Evolutionary conservation across 441 rosid species (phyloP), one percentile per base, ranked within the genome.

Genomic region (Dalechampia spathulata): DNA sequence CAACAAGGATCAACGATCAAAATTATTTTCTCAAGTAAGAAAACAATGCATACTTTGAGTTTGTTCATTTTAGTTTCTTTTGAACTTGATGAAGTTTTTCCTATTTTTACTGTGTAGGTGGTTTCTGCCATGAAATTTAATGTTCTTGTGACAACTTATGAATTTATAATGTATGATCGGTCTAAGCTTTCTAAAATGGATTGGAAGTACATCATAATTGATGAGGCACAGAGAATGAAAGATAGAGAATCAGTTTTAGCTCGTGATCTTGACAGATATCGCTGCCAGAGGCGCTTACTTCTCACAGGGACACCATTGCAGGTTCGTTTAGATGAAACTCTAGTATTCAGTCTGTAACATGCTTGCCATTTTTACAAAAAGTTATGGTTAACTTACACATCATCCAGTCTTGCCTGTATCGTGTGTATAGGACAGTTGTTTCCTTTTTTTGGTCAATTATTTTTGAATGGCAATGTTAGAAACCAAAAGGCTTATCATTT

Each of bases 171-270:
- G 99, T 91, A 84, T 69, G 99, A 95, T 58, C 97, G 97, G 32
- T 72, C 99, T 26, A 95, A 95, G 81, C 96, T 95, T 51, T 91
- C 99, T 67, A 95, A 83, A 83, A 64, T 95, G 64, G 98, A 95
- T 65, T 95, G 99, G 99, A 95, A 88, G 71, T 95, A 95, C 64
- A 95, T 95, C 60, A 71, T 95, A 74, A 95, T 95, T 71, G 99
- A 95, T 72, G 99, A 95, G 72, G 99, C 99, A 55, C 99, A 95
- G 65, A 80, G 99, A 68, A 95, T 95, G 98, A 95, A 95, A 72
- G 99, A 95, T 68, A 82, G 99, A 60, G 98, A 95, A 64, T 95
- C 99, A 30, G 99, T 95, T 82, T 78, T 95, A 78, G 99, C 99
- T 48, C 96, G 99, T 59, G 99, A 95, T 85, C 99, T 95, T 78